phyloP scores from a whole-genome alignment of 495 filamentous ascomycete genomes.

The Viridothelium virens region DNA sequence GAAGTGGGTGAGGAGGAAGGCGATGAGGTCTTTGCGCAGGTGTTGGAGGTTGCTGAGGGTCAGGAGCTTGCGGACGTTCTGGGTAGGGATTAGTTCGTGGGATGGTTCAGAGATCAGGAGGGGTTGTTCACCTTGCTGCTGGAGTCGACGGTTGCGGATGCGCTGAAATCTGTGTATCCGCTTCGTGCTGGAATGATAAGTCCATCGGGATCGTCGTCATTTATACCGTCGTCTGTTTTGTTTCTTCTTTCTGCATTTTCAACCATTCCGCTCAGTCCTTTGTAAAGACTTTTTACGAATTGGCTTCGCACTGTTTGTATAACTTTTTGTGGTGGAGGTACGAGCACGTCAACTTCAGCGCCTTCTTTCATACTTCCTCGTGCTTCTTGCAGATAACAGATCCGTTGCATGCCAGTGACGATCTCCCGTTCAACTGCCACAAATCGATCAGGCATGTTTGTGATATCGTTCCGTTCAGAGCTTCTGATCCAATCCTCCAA shows the following conservation, averaged over 20 bases:
- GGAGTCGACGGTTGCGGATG: slow-evolving; percentile 40
- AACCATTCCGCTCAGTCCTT: slow-evolving; percentile 84
- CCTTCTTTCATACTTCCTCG: slow-evolving; percentile 28
- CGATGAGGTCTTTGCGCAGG: slow-evolving; percentile 68
- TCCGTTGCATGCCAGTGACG: slow-evolving; percentile 78
- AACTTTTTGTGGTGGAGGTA: slow-evolving; percentile 72
- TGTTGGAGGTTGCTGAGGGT: slow-evolving; percentile 84
- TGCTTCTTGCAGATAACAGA: slow-evolving; percentile 86
- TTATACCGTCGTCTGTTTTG: slow-evolving; percentile 49
- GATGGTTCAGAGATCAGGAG: background rate
- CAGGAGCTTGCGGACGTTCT: slow-evolving; percentile 87
- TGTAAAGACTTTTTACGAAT: slow-evolving; percentile 87
- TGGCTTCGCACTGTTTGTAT: slow-evolving; percentile 76
- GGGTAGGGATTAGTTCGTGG: background rate
- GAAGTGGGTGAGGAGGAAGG: slow-evolving; percentile 75
- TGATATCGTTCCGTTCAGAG: slow-evolving; percentile 69
- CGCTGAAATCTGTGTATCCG: background rate
- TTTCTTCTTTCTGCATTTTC: slow-evolving; percentile 79
- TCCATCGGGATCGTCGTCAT: slow-evolving; percentile 42
- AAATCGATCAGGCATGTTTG: slow-evolving; percentile 81
- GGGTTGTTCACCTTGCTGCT: slow-evolving; percentile 56
- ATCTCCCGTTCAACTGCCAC: slow-evolving; percentile 69
- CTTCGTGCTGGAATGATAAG: slow-evolving; percentile 21
- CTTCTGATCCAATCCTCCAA: slow-evolving; percentile 87
- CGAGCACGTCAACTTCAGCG: slow-evolving; percentile 56